phyloP scores from a whole-genome alignment of 352 stramenopile genomes.

The Lagenidium giganteum region DNA sequence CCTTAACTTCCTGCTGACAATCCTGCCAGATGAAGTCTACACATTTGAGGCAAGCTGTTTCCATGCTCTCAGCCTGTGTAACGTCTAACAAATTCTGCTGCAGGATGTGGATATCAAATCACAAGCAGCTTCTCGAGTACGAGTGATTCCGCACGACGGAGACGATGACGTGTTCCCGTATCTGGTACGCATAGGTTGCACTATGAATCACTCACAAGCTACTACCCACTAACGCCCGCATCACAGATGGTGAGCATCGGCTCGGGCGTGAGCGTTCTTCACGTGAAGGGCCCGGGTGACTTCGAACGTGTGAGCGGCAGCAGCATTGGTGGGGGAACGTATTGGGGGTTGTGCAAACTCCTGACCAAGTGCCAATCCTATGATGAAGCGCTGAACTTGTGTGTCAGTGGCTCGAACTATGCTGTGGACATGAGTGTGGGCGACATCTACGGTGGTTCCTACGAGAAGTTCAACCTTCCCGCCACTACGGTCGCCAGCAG shows the following conservation, averaged over 20 bases:
- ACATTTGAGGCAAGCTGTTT: too few relatives aligned
- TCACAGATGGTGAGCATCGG: slow-evolving; percentile 95
- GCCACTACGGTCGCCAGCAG: slow-evolving; percentile 91
- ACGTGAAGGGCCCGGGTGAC: slow-evolving; percentile 86
- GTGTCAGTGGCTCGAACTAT: slow-evolving; percentile 57
- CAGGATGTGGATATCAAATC: slow-evolving; percentile 71
- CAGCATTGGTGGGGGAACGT: slow-evolving; percentile 96
- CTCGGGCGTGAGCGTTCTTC: slow-evolving; percentile 94
- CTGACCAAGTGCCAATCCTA: slow-evolving; percentile 81
- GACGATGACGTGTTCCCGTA: slow-evolving; percentile 72
- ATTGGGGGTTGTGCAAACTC: slow-evolving; percentile 95
- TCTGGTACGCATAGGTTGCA: slow-evolving; percentile 59
- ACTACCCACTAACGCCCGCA: too few relatives aligned
- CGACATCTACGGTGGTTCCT: slow-evolving; percentile 97
- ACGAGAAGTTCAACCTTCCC: slow-evolving; percentile 89
- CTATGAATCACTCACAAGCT: too few relatives aligned
- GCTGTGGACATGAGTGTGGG: slow-evolving; percentile 95
- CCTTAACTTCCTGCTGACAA: slow-evolving; percentile 94
- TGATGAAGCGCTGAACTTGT: slow-evolving; percentile 69
- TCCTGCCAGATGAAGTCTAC: slow-evolving; percentile 94
- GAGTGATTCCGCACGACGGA: slow-evolving; percentile 55
- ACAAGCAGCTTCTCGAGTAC: slow-evolving; percentile 46
- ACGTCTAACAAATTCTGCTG: too few relatives aligned
- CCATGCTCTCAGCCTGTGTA: too few relatives aligned
- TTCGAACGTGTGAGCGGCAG: slow-evolving; percentile 96